phyloP scores from a whole-genome alignment of 441 rosid species.

The Adansonia madagascariensis region DNA sequence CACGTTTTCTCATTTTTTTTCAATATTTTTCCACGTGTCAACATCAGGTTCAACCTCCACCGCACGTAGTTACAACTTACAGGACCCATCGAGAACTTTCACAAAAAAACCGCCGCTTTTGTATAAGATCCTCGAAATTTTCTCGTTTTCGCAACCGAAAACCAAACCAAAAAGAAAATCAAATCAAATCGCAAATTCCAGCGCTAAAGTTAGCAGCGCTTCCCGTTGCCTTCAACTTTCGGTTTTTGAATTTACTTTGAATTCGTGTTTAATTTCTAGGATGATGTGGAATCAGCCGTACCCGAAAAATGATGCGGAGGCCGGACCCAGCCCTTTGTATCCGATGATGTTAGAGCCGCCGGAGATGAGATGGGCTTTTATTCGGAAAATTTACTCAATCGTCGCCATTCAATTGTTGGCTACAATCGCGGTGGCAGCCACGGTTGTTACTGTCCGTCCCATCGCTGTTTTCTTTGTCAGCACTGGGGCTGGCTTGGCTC shows the following conservation, averaged over 20 bases:
- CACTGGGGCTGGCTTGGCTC: background rate
- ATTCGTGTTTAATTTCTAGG: background rate
- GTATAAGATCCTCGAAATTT: background rate
- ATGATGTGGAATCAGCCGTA: background rate
- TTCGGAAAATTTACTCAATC: background rate
- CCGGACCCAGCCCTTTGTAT: background rate
- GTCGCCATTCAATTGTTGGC: slow-evolving; percentile 3
- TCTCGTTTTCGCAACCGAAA: background rate
- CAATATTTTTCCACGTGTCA: slow-evolving; percentile 9
- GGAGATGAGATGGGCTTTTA: slow-evolving; percentile 2
- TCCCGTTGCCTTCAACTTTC: background rate
- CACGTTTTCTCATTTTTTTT: background rate
- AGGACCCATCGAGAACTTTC: slow-evolving; percentile 33
- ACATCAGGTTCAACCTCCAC: background rate
- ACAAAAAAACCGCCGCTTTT: background rate
- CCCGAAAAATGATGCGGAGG: background rate
- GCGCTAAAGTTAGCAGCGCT: background rate
- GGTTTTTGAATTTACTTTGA: slow-evolving; percentile 2
- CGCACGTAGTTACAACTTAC: background rate
- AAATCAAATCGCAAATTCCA: background rate
- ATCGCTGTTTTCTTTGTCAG: background rate
- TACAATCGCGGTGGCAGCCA: background rate
- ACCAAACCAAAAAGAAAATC: background rate
- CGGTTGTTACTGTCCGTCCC: background rate
- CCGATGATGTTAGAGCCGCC: background rate